A percentile compares a stretch with the other conserved stretches of the same genome.
Conservation (phyloP, 495 filamentous ascomycete genomes). For the Penicillium canescens region DNA sequence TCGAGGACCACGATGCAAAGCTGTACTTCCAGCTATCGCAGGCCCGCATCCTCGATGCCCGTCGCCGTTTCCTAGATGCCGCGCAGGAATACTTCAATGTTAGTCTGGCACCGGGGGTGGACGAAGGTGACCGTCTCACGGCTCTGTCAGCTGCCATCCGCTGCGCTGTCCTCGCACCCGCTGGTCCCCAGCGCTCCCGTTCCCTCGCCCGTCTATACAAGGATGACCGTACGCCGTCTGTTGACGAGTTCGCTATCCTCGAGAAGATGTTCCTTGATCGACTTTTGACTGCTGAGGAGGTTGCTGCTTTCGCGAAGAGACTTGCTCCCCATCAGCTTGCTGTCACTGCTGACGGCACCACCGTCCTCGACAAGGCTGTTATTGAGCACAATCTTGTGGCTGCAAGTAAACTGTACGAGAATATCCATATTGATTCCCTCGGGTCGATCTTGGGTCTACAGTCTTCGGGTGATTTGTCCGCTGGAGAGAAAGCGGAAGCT, state of each 20-base stretch:
- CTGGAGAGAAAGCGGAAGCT: slow-evolving; percentile 80
- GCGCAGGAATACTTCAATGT: slow-evolving; percentile 84
- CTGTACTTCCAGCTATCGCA: slow-evolving; percentile 88
- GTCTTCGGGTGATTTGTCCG: slow-evolving; percentile 42
- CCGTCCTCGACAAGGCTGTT: slow-evolving; percentile 91
- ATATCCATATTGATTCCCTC: slow-evolving; percentile 79
- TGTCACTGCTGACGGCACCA: slow-evolving; percentile 81
- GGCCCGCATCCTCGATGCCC: slow-evolving; percentile 88
- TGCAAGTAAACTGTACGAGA: slow-evolving; percentile 81
- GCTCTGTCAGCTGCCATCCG: slow-evolving; percentile 87
- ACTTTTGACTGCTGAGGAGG: slow-evolving; percentile 75
- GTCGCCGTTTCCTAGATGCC: slow-evolving; percentile 88
- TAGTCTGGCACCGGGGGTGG: slow-evolving; percentile 70
- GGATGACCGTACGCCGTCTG: slow-evolving; percentile 76
- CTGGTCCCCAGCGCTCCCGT: slow-evolving; percentile 80
- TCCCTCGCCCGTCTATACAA: slow-evolving; percentile 85
- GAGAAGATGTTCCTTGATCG: slow-evolving; percentile 98
- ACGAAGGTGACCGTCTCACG: slow-evolving; percentile 81
- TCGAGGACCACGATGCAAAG: slow-evolving; percentile 67
- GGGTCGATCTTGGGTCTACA: slow-evolving; percentile 71
- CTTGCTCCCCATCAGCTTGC: slow-evolving; percentile 88
- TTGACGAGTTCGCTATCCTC: slow-evolving; percentile 82
- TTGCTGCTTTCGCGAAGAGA: slow-evolving; percentile 77
- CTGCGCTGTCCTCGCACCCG: slow-evolving; percentile 91
- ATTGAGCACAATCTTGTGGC: slow-evolving; percentile 94